These are phyloP conservation scores for Plasmopara muralis DNA, from an alignment of 352 stramenopile genomes.

Conservation along the genomic window DNA sequence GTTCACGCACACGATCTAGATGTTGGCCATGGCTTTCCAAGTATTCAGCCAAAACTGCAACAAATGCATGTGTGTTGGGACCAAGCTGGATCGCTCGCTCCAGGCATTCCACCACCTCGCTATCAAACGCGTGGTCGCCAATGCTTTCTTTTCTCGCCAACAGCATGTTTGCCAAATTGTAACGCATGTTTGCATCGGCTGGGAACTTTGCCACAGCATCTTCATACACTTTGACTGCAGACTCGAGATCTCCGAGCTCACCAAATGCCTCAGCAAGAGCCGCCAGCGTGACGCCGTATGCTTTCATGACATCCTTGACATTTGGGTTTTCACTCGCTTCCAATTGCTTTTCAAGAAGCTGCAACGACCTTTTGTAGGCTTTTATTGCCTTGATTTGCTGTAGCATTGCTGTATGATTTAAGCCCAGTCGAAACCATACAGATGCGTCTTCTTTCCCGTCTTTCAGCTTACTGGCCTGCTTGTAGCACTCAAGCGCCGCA, in stretches of 20 bases:
- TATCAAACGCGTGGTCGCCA: conserved; percentile 15
- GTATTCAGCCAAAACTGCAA: conserved; percentile 41
- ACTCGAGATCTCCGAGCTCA: conserved; percentile 45
- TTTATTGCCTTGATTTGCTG: conserved; percentile 30
- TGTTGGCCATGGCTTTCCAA: conserved; percentile 26
- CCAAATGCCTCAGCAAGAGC: conserved; percentile 49
- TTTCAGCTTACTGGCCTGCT: conserved; percentile 22
- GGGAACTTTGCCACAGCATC: conserved; percentile 32
- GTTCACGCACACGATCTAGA: conserved; percentile 9
- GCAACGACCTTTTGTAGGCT: conserved; percentile 30
- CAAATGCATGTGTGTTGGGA: conserved; percentile 38
- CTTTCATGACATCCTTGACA: conserved; percentile 21
- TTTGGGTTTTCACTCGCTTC: conserved; percentile 9
- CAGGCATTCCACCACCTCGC: conserved; percentile 25
- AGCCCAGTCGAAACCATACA: conserved; percentile 46
- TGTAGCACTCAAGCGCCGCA: conserved; percentile 35
- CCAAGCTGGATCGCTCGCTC: conserved; percentile 39
- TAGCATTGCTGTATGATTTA: conserved; percentile 30
- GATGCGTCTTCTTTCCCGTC: conserved; percentile 36
- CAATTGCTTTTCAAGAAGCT: conserved; percentile 21
- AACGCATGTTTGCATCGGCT: conserved; percentile 48
- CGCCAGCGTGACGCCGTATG: conserved; percentile 44
- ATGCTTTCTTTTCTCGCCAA: conserved; percentile 31
- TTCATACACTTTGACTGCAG: conserved; percentile 41
- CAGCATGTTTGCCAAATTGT: conserved; percentile 67